A percentile compares a stretch with the other conserved stretches of the same genome.
Conservation (phyloP, 139 green algal species). For the Pycnococcus provasolii region DNA sequence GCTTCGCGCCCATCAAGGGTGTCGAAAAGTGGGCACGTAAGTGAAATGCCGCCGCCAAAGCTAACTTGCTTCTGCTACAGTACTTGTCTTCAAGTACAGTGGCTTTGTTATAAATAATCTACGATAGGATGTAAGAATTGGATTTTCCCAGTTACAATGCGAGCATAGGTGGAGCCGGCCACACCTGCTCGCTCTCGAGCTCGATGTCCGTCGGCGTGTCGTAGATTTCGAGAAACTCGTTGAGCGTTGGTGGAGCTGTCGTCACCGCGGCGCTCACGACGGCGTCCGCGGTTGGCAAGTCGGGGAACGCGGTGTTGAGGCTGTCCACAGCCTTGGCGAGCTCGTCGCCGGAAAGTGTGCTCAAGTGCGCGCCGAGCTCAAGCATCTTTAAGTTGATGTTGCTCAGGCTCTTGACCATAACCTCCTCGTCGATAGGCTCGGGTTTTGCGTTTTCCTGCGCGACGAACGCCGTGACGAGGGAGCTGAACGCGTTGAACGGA, state of each 20-base stretch:
- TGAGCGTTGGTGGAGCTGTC: conserved; percentile 9
- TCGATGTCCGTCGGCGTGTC: conserved; percentile 19
- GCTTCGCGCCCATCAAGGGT: conserved; percentile 65
- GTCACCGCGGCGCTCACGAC: background rate
- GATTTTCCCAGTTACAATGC: no score
- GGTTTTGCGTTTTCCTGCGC: background rate
- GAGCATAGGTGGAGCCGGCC: conserved; percentile 2
- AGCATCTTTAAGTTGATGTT: conserved; percentile 4
- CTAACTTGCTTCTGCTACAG: no score
- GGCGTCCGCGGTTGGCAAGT: background rate
- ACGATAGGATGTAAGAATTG: no score
- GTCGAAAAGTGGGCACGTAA: background rate
- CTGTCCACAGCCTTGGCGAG: background rate
- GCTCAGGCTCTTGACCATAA: background rate
- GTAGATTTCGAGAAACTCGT: conserved; percentile 23
- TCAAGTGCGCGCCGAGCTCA: background rate
- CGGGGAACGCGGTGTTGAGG: background rate
- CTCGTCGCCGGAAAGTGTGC: background rate
- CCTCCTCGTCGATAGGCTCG: background rate
- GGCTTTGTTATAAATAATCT: no score
- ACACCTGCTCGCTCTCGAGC: conserved; percentile 22
- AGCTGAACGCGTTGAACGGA: background rate
- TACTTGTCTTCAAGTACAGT: no score
- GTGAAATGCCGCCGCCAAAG: no score
- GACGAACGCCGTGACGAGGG: background rate